Base-by-base conservation (phyloP, 805 yeast genomes). In the Vanderwaltozyma polyspora region DNA sequence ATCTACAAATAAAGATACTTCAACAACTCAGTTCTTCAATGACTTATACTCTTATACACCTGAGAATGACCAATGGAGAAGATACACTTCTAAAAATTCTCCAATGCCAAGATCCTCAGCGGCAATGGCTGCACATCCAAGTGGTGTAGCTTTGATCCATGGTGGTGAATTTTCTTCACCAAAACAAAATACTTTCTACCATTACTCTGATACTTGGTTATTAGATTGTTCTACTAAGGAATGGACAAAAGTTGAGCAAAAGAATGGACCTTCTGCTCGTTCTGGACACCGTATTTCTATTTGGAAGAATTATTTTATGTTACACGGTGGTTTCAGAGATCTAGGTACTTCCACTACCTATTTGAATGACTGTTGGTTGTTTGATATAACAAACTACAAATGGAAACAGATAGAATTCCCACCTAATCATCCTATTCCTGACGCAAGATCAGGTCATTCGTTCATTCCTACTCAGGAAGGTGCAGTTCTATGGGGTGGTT, bases 101-200 rank as follows among this genome's bases (percentile, higher is more conserved):
- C 98, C 98, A 12, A 71, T 87, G 52, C 95, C 95, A 1, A 65
- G 98, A 42, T 82, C 94, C 0, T 85, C 95, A 0, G 95, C 93
- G 46, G 82, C 94, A 1, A 82, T 87, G 84, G 78, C 87, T 41
- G 79, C 83, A 1, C 97, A 89, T 58, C 94, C 95, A 1, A 74
- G 86, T 2, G 97, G 97, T 9, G 64, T 87, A 2, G 70, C 84
- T 19, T 56, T 89, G 39, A 60, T 89, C 66, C 91, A 85, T 61
- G 98, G 97, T 32, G 98, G 98, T 49, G 98, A 89, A 59, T 89
- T 91, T 48, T 83, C 95, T 2, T 82, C 94, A 12, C 97, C 97
- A 3, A 89, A 89, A 49, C 98, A 89, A 57, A 75, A 84, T 33
- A 85, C 95, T 0, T 89, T 89, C 59, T 91, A 91, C 56, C 98